Evolutionary conservation across 2,329 filamentous ascomycete species (phyloP), one percentile per base, ranked within the genome.

Genomic region (Alternaria sp.): DNA sequence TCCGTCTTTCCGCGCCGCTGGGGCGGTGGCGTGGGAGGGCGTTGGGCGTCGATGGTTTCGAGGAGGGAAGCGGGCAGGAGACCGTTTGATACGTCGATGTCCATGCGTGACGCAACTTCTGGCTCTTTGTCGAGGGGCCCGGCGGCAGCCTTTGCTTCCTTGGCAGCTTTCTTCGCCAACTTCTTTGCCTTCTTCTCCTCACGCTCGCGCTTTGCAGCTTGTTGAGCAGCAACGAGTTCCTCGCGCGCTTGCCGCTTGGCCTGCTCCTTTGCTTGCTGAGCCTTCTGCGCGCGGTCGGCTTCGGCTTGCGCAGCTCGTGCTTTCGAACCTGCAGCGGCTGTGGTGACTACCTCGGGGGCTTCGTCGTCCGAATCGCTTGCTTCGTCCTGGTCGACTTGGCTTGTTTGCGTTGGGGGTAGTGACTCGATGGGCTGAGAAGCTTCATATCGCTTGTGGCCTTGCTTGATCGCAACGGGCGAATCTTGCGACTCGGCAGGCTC

Each of bases 51-150:
- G 25, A 82, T 81, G 13, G 81, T 80, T 54, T 83, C 83, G 52
- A 87, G 74, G 45, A 87, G 82, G 23, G 85, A 83, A 55, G 83
- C 81, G 6, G 85, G 85, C 32, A 87, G 82, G 21, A 86, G 79
- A 43, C 80, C 81, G 6, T 85, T 85, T 12, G 86, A 79, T 68
- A 76, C 72, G 72, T 66, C 76, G 61, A 73, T 52, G 7, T 68
- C n/a, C 32, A 57, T 17, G 51, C 59, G 59, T 8, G 63, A 51
- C 43, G 59, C 25, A 7, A 25, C 12, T 23, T 46, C 46, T 21
- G 52, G 30, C 30, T 67, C 61, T 26, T 63, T 57, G 11, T 63
- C 67, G 30, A 55, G 26, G 21, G 50, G n/a, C 40, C 57, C 47
- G 32, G 59, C 55, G 21, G 53, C 25, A 26, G 59, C 61, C 30